A percentile compares a stretch with the other conserved stretches of the same genome.
These are phyloP conservation scores for Globisporangium canariense DNA, from an alignment of 352 stramenopile species.

Conservation along the genomic window DNA sequence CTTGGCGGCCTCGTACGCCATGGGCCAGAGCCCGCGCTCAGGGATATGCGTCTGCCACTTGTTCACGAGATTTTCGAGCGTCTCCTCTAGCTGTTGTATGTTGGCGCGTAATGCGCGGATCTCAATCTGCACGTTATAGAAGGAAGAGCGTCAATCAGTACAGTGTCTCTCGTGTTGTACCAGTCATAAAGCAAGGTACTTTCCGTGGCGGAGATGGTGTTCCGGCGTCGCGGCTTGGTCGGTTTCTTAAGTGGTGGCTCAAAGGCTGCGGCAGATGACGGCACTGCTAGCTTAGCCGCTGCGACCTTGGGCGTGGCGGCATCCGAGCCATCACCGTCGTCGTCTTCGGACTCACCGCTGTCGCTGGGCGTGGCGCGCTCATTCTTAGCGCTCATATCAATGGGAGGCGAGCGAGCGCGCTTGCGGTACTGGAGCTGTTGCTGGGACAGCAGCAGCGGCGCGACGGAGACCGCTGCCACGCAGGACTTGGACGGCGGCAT, in stretches of 20 bases:
- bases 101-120: slow-evolving; percentile 6
- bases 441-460: not conserved
- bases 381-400: not conserved
- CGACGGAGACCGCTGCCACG: slow-evolving; percentile 1
- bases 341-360: not conserved
- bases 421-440: not conserved
- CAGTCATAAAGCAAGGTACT: not conserved
- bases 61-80: not conserved
- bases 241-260: not conserved
- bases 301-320: not conserved
- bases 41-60: slow-evolving; percentile 4
- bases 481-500: not conserved
- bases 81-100: slow-evolving; percentile 1
- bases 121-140: not conserved
- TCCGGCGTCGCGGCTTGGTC: slow-evolving; percentile 9
- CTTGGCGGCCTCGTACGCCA: slow-evolving; percentile 4
- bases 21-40: not conserved
- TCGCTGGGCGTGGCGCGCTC: not conserved
- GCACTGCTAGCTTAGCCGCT: not conserved
- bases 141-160: too few species aligned
- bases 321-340: not conserved
- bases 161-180: too few species aligned
- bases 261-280: not conserved
- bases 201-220: slow-evolving; percentile 13
- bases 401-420: not conserved